Base-by-base conservation (phyloP, 306 rosid species). In the Rubus parviflorus region DNA sequence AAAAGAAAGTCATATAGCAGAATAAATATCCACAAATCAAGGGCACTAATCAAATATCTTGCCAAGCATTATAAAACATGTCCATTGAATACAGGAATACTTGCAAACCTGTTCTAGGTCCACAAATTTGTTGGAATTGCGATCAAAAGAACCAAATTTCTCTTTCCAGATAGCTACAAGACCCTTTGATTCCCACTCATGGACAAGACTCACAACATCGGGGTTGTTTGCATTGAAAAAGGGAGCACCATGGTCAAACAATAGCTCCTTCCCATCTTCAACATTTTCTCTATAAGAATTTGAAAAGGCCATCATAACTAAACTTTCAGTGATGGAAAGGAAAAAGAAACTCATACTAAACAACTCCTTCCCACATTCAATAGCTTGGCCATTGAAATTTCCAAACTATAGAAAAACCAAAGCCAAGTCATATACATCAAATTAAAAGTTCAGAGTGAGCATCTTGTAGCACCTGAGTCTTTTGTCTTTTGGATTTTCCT, bases 211-310 rank as follows among this genome's bases (percentile, higher is more conserved):
- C 52, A 73, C 68, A 47, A 84, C 89, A 54, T 90, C 95, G 14
- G 86, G 64, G 78, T 81, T 84, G 86, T 81, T 87, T 78, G 86
- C 93, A 7, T 84, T 84, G 84, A 94, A 94, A 87, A 80, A 83
- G 15, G 98, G 97, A 81, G 96, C 91, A 38, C 98, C 97, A 22
- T 95, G 97, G 82, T 95, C 97, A 75, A 95, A 95, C 25, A 83
- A 76, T 69, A 95, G 83, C 89, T 92, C 95, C 81, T 71, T 88
- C 79, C 97, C 98, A 76, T 92, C 97, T 77, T 88, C 97, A 63
- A 83, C 79, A 53, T 78, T 80, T 72, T 92, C 91, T 87, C 98
- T 83, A 86, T 68, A 47, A 11, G 70, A 63, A 84, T 75, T 82
- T 51, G 14, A 72, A 78, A 15, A 75, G 65, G 58, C 70, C 2